A percentile compares a stretch with the other conserved stretches of the same genome.
Evolutionary conservation across 2,329 filamentous ascomycete genomes (phyloP).

Genomic region (Pestalotiopsis fici): DNA sequence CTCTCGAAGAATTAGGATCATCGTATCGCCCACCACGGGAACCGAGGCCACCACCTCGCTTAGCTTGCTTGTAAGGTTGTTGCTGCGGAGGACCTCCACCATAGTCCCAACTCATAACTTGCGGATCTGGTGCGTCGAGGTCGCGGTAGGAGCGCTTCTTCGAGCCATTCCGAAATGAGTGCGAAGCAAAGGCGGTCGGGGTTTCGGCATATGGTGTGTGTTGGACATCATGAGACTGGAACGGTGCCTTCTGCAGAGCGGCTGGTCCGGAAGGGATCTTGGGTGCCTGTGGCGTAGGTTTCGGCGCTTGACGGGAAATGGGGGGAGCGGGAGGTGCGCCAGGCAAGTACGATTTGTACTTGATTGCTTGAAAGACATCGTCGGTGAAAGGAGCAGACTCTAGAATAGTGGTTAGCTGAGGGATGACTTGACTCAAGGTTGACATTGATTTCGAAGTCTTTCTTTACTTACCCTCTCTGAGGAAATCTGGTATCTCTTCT

Average conservation of each 20-base stretch:
- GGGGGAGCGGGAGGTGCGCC: slow-evolving; percentile 48
- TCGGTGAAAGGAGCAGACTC: slow-evolving; percentile 66
- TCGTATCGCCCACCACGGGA: slow-evolving; percentile 36
- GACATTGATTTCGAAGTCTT: no score
- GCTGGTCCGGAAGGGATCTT: slow-evolving; percentile 8
- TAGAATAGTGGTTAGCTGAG: slow-evolving; percentile 21
- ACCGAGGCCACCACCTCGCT: slow-evolving; percentile 47
- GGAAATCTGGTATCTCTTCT: slow-evolving; percentile 73
- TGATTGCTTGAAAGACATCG: slow-evolving; percentile 69
- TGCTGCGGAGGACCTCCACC: slow-evolving; percentile 26
- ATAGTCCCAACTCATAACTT: slow-evolving; percentile 24
- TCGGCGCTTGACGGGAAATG: slow-evolving; percentile 13
- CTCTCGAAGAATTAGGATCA: slow-evolving; percentile 30
- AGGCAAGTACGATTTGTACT: slow-evolving; percentile 61
- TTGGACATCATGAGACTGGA: not conserved
- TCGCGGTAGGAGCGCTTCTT: slow-evolving; percentile 61
- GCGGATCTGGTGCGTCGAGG: slow-evolving; percentile 41
- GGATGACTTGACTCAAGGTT: no score
- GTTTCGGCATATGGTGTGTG: slow-evolving; percentile 14
- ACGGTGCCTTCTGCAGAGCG: slow-evolving; percentile 2
- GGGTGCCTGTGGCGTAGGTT: not conserved
- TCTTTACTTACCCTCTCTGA: slow-evolving; percentile 59
- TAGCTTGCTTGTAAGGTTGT: slow-evolving; percentile 56
- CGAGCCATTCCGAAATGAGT: slow-evolving; percentile 23
- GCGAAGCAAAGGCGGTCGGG: slow-evolving; percentile 5